Conservation (phyloP, 805 yeast species). For the Yamadazyma tumulicola region DNA sequence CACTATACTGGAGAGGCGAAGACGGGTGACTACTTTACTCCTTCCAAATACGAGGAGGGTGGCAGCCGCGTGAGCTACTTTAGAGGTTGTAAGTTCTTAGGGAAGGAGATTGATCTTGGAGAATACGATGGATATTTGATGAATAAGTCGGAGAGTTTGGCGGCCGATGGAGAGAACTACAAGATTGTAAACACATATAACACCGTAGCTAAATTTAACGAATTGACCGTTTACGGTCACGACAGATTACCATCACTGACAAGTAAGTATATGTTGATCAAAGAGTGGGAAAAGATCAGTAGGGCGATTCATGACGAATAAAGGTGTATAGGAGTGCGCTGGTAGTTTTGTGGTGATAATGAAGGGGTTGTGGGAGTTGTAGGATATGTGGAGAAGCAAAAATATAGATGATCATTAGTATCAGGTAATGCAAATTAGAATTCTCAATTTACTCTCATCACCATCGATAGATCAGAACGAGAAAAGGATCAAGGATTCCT, state of each 20-base stretch:
- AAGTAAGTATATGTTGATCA: constrained; percentile 23
- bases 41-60: constrained; percentile 22
- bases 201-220: constrained; percentile 22
- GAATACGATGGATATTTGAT: constrained; percentile 24
- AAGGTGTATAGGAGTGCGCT: too few relatives aligned
- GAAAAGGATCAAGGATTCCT: too few relatives aligned
- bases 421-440: neutral
- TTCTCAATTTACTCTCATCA: neutral
- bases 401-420: too few relatives aligned
- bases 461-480: too few relatives aligned
- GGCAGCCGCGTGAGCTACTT: constrained; percentile 23
- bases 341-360: too few relatives aligned
- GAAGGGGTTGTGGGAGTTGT: too few relatives aligned
- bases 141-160: constrained; percentile 21
- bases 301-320: constrained; percentile 2
- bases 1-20: constrained; percentile 30
- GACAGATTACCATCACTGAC: constrained; percentile 19
- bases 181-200: constrained; percentile 19
- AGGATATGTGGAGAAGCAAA: too few relatives aligned
- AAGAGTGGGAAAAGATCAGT: constrained; percentile 28
- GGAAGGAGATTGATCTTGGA: constrained; percentile 16
- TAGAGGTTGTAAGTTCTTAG: constrained; percentile 34
- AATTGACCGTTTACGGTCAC: constrained; percentile 28
- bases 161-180: constrained; percentile 12
- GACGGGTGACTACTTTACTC: constrained; percentile 28